Conservation (phyloP, 768 basidiomycete species). For the Termitomyces sp. region DNA sequence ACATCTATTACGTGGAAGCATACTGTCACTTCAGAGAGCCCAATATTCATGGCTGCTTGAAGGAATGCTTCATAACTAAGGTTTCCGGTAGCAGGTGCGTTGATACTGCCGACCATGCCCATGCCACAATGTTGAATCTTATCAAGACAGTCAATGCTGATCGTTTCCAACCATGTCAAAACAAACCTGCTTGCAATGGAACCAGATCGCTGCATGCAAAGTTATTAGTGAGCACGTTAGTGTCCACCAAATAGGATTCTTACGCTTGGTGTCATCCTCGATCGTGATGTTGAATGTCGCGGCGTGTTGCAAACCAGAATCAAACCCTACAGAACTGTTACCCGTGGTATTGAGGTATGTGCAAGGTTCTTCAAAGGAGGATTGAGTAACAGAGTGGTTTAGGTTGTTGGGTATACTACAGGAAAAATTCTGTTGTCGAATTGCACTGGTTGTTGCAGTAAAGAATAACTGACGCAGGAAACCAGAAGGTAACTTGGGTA, state of each 20-base stretch:
- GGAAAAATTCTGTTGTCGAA: constrained; percentile 11
- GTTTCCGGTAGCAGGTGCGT: constrained; percentile 39
- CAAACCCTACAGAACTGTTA: constrained; percentile 40
- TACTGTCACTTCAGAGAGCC: constrained; percentile 27
- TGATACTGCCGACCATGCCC: constrained; percentile 49
- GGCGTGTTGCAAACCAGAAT: constrained; percentile 39
- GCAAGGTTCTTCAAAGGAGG: constrained; percentile 48
- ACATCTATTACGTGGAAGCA: background rate
- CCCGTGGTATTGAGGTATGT: constrained; percentile 34
- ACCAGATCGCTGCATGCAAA: constrained; percentile 43
- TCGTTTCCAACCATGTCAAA: background rate
- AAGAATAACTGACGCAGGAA: constrained; percentile 33
- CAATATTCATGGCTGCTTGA: constrained; percentile 33
- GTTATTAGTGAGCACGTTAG: background rate
- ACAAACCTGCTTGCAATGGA: constrained; percentile 42
- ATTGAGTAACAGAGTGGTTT: constrained; percentile 52
- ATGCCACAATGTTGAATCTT: constrained; percentile 36
- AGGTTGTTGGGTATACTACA: constrained; percentile 25
- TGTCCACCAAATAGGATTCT: constrained; percentile 11
- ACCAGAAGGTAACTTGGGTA: constrained; percentile 49
- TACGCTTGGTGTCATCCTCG: constrained; percentile 40
- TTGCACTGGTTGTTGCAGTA: background rate
- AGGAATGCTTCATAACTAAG: constrained; percentile 31
- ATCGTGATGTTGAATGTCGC: constrained; percentile 42
- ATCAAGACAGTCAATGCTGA: constrained; percentile 4